These are phyloP conservation scores for Rhodotorula sp. DNA, from an alignment of 1,284 basidiomycete species.

Conservation along the genomic window DNA sequence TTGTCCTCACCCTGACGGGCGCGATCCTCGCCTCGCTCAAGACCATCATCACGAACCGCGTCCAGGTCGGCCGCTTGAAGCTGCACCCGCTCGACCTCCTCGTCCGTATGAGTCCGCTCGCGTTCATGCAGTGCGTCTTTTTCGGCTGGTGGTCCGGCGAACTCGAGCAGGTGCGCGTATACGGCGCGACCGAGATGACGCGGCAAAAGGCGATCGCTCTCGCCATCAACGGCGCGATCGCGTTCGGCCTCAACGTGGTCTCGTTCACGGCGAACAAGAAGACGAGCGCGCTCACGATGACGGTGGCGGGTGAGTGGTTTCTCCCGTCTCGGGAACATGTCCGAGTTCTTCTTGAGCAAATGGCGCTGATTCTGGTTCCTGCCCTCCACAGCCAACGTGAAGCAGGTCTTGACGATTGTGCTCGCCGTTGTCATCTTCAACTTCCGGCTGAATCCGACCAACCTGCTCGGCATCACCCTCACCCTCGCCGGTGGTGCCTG, in stretches of 20 bases:
- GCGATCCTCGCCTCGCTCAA: conserved; percentile 86
- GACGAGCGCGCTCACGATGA: conserved; percentile 80
- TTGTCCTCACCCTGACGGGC: conserved; percentile 79
- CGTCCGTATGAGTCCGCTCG: conserved; percentile 77
- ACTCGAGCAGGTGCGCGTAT: conserved; percentile 61
- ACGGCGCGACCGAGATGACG: conserved; percentile 59
- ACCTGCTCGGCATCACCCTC: conserved; percentile 73
- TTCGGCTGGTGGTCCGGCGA: conserved; percentile 77
- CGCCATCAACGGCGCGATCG: conserved; percentile 73
- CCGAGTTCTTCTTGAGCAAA: not conserved
- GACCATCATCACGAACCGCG: conserved; percentile 81
- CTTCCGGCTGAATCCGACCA: conserved; percentile 71
- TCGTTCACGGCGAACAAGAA: conserved; percentile 73
- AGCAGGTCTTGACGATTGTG: conserved; percentile 88
- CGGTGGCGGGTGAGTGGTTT: conserved; percentile 68
- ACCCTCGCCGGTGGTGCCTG: conserved; percentile 75
- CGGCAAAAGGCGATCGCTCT: conserved; percentile 59
- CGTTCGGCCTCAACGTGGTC: conserved; percentile 85
- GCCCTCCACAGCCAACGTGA: conserved; percentile 66
- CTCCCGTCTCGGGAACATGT: not conserved
- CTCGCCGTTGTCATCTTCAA: conserved; percentile 79
- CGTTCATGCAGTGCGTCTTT: conserved; percentile 77
- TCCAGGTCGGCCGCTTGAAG: conserved; percentile 50
- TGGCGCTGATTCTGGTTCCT: not conserved
- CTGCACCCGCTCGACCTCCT: conserved; percentile 83